These are phyloP conservation scores for Lanmaoa rubissima DNA, from an alignment of 768 basidiomycete genomes.

Conservation along the genomic window DNA sequence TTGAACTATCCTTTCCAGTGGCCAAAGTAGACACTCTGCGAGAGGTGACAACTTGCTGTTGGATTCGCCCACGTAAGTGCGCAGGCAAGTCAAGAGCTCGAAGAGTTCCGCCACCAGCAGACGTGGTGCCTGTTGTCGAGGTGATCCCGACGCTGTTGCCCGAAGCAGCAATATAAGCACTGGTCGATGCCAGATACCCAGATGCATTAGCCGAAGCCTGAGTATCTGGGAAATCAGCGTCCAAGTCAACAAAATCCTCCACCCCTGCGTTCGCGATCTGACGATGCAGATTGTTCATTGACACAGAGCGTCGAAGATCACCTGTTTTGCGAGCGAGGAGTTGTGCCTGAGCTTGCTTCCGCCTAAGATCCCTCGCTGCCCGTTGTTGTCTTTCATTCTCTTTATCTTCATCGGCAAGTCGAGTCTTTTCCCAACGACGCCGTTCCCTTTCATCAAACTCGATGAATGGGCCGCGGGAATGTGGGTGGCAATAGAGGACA, in stretches of 20 bases:
- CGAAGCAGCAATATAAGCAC: slow-evolving; percentile 82
- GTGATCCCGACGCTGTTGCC: slow-evolving; percentile 94
- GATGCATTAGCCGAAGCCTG: slow-evolving; percentile 64
- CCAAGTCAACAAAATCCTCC: slow-evolving; percentile 44
- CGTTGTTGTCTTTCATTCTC: slow-evolving; percentile 31
- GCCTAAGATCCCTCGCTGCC: slow-evolving; percentile 27
- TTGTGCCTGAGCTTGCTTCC: slow-evolving; percentile 28
- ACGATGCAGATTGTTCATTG: slow-evolving; percentile 73
- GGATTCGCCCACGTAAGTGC: slow-evolving; percentile 52
- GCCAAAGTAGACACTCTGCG: slow-evolving; percentile 43
- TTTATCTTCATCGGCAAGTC: slow-evolving; percentile 38
- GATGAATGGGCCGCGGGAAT: slow-evolving; percentile 70
- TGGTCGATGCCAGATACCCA: slow-evolving; percentile 60
- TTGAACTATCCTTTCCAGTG: slow-evolving; percentile 26
- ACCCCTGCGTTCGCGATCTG: slow-evolving; percentile 40
- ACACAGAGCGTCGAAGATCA: slow-evolving; percentile 71
- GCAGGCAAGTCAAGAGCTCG: slow-evolving; percentile 52
- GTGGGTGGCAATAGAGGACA: slow-evolving; percentile 73
- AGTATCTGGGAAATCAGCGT: slow-evolving; percentile 35
- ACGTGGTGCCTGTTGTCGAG: slow-evolving; percentile 86
- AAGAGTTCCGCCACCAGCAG: slow-evolving; percentile 48
- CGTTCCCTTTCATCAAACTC: slow-evolving; percentile 75
- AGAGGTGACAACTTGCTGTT: slow-evolving; percentile 67
- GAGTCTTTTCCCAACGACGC: slow-evolving; percentile 60
- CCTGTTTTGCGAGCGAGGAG: slow-evolving; percentile 35